Conservation (phyloP, 2,329 filamentous ascomycete genomes). For the Apiospora phragmitis region DNA sequence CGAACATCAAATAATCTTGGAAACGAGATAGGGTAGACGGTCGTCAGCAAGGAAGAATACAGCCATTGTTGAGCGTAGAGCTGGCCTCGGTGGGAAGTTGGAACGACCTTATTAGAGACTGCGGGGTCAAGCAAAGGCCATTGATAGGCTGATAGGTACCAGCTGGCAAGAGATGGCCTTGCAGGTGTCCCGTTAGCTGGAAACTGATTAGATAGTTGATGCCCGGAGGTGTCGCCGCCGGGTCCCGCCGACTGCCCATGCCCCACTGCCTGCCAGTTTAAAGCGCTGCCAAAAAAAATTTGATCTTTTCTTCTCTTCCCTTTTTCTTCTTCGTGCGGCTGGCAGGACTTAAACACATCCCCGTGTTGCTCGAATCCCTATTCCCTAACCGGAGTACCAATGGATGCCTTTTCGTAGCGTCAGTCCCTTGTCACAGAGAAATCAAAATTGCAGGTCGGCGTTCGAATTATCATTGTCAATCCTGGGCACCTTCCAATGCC, state of each 20-base stretch:
- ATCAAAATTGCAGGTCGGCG: constrained; percentile 60
- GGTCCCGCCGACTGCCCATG: not conserved
- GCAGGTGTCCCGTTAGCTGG: no score
- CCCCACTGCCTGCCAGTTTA: not conserved
- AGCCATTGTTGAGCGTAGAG: no score
- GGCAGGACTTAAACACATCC: constrained; percentile 68
- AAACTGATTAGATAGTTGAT: not conserved
- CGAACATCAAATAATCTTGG: not conserved
- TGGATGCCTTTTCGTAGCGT: constrained; percentile 62
- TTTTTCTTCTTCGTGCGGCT: constrained; percentile 77
- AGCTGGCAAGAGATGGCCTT: no score
- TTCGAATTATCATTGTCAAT: constrained; percentile 24
- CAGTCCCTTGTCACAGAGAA: constrained; percentile 73
- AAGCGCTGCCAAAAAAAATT: not conserved
- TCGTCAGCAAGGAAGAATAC: no score
- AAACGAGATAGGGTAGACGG: no score
- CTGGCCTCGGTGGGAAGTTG: no score
- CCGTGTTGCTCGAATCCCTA: constrained; percentile 77
- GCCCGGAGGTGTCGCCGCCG: not conserved
- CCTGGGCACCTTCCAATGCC: constrained; percentile 27
- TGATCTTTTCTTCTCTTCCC: constrained; percentile 40
- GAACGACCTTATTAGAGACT: no score
- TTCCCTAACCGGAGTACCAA: constrained; percentile 50
- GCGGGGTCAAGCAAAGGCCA: no score
- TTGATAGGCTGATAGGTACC: no score